Evolutionary conservation across 805 yeast genomes (phyloP), one percentile per base, ranked within the genome.

Genomic region (Wickerhamiella kurtzmanii): DNA sequence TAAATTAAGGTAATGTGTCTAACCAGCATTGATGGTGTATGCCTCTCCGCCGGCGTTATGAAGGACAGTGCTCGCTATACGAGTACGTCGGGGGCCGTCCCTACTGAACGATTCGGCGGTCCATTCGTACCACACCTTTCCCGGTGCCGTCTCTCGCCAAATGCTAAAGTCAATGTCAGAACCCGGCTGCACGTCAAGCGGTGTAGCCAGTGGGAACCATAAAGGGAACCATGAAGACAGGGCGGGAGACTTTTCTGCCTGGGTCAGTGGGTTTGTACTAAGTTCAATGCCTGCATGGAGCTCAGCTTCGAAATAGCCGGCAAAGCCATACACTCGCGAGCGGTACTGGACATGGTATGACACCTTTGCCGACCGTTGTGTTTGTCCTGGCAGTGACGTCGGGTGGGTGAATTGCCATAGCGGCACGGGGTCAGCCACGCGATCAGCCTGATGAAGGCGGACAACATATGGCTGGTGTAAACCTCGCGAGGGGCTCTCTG

Each of bases 301-400:
- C 2, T 64, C 72, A 0, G 92, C 79, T n/a, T 70, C 71, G 57
- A 88, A 88, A 57, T 69, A 79, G 0, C 96, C 96, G 2, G 77
- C 66, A 35, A 87, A 60, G 0, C 89, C 95, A 60, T 85, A 88
- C 2, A 84, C 60, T 17, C 71, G 72, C 1, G 81, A 74, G 45
- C 73, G 69, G 28, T 71, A 63, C 15, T 69, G 66, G 4, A 74
- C 66, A 43, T 66, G 65, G 50, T 80, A 72, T 2, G 66, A 64
- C 2, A 66, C 65, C 13, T 64, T 63, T 1, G 59, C 49, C 2
- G 45, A 38, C 3, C 53, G 49, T 32, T 53, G 58, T 19, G 46
- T 44, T 41, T 57, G 54, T 25, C 51, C 35, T 19, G 47, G 32
- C 4, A 50, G 40, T 5, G 40, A 21, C 15, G 47, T 45, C 1